These are phyloP conservation scores for Pseudovirgaria hyperparasitica DNA, from an alignment of 2,329 filamentous ascomycete species.

Conservation along the genomic window DNA sequence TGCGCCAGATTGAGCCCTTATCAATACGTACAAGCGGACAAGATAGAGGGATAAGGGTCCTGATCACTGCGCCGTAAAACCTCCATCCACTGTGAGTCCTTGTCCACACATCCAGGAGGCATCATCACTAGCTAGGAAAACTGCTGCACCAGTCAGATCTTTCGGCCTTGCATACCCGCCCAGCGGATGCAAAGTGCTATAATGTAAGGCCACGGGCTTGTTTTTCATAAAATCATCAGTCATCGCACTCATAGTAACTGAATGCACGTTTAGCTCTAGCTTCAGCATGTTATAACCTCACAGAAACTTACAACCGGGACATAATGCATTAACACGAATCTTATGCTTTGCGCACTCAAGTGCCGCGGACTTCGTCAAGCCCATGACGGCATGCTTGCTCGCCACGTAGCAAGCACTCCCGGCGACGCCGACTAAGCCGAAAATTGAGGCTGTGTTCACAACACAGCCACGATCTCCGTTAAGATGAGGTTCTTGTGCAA, in stretches of 20 bases:
- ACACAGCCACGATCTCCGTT: conserved; percentile 35
- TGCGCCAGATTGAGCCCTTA: no score
- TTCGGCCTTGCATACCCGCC: conserved; percentile 43
- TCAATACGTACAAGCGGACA: no score
- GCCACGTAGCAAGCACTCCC: conserved; percentile 27
- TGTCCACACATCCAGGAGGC: conserved; percentile 59
- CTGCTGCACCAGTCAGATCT: conserved; percentile 58
- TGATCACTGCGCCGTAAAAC: conserved; percentile 13
- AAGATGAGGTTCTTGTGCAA: conserved; percentile 29
- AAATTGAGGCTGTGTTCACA: conserved; percentile 41
- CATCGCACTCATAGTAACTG: conserved; percentile 16
- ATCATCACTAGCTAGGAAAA: conserved; percentile 60
- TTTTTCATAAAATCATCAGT: conserved; percentile 9
- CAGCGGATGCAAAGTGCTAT: no score
- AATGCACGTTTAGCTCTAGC: background rate
- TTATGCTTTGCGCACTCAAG: conserved; percentile 35
- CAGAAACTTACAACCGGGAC: conserved; percentile 35
- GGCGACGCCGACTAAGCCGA: conserved; percentile 28
- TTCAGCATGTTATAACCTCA: no score
- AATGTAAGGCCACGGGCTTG: no score
- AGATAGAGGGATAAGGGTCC: no score
- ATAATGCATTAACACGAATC: conserved; percentile 42
- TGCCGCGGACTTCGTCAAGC: conserved; percentile 36
- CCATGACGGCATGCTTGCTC: conserved; percentile 38
- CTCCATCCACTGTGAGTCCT: conserved; percentile 53